Percentiles rank a stretch among this genome's conserved stretches.
Evolutionary conservation across 1,139 yeast genomes (phyloP).

Genomic region (Scheffersomyces illinoinensis): DNA sequence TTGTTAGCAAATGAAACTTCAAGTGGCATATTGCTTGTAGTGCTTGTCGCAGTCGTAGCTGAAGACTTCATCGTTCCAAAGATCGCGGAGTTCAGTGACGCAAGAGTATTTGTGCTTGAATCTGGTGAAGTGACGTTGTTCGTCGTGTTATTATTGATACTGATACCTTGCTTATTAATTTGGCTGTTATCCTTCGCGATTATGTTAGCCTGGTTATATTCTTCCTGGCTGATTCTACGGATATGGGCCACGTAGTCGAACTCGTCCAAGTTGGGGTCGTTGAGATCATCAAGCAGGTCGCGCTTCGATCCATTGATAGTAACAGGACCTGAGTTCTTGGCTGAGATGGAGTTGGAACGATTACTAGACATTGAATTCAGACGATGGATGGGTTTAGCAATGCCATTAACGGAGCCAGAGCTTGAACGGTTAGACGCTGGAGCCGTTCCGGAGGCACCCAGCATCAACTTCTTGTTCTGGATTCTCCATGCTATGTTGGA

Average conservation of each 20-base stretch:
- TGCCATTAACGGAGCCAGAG: background rate
- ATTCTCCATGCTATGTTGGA: constrained; percentile 51
- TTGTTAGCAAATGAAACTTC: background rate
- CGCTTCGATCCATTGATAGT: background rate
- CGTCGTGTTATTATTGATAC: background rate
- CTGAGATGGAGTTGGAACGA: constrained; percentile 5
- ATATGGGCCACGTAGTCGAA: constrained; percentile 52
- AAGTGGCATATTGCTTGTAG: background rate
- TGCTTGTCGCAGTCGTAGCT: constrained; percentile 5
- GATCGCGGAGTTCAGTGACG: constrained; percentile 13
- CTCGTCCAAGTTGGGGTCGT: constrained; percentile 38
- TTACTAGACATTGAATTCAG: background rate
- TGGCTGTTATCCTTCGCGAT: constrained; percentile 1
- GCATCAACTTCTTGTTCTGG: constrained; percentile 36
- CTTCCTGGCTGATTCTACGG: constrained; percentile 44
- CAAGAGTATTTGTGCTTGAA: constrained; percentile 12
- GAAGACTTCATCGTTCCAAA: constrained; percentile 10
- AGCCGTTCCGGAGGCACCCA: constrained; percentile 1
- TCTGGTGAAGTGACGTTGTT: constrained; percentile 8
- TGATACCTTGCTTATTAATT: background rate
- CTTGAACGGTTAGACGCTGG: constrained; percentile 8
- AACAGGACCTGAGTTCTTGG: background rate
- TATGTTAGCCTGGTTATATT: constrained; percentile 20
- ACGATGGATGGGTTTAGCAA: background rate
- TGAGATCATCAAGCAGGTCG: constrained; percentile 2